A percentile compares a stretch with the other conserved stretches of the same genome.
phyloP scores from a whole-genome alignment of 768 basidiomycete species.

The Tylopilus felleus region DNA sequence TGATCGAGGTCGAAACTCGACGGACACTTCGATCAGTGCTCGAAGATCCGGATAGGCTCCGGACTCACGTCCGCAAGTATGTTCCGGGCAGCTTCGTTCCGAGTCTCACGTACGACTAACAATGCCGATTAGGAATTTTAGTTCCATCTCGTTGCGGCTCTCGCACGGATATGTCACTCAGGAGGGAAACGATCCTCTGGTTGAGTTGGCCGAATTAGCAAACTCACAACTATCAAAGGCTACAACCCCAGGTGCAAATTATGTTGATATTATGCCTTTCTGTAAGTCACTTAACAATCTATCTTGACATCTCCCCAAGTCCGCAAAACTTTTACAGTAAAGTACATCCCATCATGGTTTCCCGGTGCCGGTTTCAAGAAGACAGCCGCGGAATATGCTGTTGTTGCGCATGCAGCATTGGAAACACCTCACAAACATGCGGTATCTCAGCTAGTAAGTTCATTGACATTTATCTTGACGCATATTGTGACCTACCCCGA shows the following conservation, averaged over 20 bases:
- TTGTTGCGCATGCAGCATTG: neutral
- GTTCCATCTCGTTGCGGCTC: constrained; percentile 32
- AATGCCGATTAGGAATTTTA: neutral
- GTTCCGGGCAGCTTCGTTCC: neutral
- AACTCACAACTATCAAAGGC: constrained; percentile 21
- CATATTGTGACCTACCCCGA: neutral
- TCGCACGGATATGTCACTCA: constrained; percentile 40
- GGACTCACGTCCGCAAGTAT: constrained; percentile 15
- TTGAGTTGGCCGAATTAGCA: constrained; percentile 28
- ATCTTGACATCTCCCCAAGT: too few relatives aligned
- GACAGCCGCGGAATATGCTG: constrained; percentile 7
- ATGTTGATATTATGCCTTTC: constrained; percentile 16
- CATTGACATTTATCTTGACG: neutral
- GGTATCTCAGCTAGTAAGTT: constrained; percentile 17
- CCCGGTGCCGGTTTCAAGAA: constrained; percentile 20
- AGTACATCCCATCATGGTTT: constrained; percentile 12
- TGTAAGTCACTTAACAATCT: constrained; percentile 13
- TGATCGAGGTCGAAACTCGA: constrained; percentile 20
- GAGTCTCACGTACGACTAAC: too few relatives aligned
- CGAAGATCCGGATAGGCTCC: neutral
- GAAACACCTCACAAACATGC: constrained; percentile 13
- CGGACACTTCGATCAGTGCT: constrained; percentile 8
- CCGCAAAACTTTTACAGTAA: constrained; percentile 13
- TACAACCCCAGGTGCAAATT: neutral
- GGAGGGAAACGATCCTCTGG: constrained; percentile 36